Percentiles rank a stretch among this genome's conserved stretches.
Conservation (phyloP, 2,329 filamentous ascomycete genomes). For the Penicillium sp. region DNA sequence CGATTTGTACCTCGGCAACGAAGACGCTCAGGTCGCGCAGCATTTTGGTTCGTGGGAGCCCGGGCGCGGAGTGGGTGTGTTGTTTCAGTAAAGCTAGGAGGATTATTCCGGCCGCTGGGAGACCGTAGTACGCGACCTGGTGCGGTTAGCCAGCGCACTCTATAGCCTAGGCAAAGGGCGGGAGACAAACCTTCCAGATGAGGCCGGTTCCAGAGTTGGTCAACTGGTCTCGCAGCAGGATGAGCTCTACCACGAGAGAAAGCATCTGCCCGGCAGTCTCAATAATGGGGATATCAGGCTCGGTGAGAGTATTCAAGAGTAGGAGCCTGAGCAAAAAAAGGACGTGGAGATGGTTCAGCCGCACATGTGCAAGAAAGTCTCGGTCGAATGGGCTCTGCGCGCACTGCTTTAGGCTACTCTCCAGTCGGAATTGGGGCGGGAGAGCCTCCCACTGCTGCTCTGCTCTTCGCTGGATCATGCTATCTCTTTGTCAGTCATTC, state of each 20-base stretch:
- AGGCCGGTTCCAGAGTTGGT: constrained; percentile 32
- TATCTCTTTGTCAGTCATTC: constrained; percentile 22
- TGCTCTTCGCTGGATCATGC: constrained; percentile 25
- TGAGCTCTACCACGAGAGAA: constrained; percentile 29
- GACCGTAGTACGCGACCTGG: constrained; percentile 33
- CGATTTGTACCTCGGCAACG: constrained; percentile 31
- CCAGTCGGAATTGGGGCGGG: constrained; percentile 26
- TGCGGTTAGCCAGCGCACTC: background rate
- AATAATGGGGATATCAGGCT: constrained; percentile 28
- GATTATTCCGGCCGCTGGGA: constrained; percentile 33
- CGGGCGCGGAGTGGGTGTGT: constrained; percentile 12
- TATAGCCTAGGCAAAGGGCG: background rate
- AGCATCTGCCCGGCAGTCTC: constrained; percentile 33
- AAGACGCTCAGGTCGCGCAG: constrained; percentile 33
- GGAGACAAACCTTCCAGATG: constrained; percentile 30
- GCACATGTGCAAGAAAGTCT: constrained; percentile 29
- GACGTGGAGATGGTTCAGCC: constrained; percentile 32
- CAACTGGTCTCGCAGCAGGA: constrained; percentile 30
- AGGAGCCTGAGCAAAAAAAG: constrained; percentile 30
- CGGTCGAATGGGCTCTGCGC: constrained; percentile 25
- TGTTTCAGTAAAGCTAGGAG: constrained; percentile 32
- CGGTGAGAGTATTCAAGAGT: constrained; percentile 26
- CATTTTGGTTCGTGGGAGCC: constrained; percentile 21
- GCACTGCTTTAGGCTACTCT: constrained; percentile 25
- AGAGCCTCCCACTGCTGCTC: constrained; percentile 25